Conservation (phyloP, 352 stramenopile species). For the Globisporangium lucens region DNA sequence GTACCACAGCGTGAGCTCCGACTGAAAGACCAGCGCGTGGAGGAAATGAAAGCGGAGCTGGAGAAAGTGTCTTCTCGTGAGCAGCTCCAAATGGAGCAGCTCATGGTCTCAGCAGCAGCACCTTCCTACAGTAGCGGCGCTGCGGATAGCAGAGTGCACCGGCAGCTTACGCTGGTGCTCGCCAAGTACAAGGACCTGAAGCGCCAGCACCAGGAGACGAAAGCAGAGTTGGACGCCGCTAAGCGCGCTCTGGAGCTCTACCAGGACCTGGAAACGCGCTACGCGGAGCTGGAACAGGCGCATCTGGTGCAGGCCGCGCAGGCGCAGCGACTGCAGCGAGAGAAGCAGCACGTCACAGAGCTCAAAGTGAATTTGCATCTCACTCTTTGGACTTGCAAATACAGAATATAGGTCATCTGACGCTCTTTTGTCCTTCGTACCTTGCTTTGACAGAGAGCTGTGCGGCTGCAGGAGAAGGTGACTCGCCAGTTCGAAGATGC, state of each 20-base stretch:
- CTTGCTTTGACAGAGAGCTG: slow-evolving; percentile 37
- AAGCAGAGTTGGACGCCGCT: slow-evolving; percentile 33
- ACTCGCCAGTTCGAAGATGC: slow-evolving; percentile 74
- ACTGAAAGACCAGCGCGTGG: slow-evolving; percentile 41
- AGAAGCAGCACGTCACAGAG: slow-evolving; percentile 47
- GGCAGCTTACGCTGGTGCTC: slow-evolving; percentile 54
- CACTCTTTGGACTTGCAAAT: background rate
- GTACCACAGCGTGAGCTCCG: slow-evolving; percentile 40
- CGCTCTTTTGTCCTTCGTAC: background rate
- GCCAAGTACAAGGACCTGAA: slow-evolving; percentile 72
- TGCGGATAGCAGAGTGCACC: slow-evolving; percentile 22
- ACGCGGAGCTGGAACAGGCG: slow-evolving; percentile 63
- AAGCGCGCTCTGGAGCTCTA: slow-evolving; percentile 27
- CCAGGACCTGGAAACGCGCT: slow-evolving; percentile 43
- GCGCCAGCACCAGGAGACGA: slow-evolving; percentile 27
- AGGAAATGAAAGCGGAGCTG: slow-evolving; percentile 31
- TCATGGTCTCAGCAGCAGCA: slow-evolving; percentile 14
- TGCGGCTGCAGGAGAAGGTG: slow-evolving; percentile 78
- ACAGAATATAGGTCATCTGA: background rate
- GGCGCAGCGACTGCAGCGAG: slow-evolving; percentile 64
- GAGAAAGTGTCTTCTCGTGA: slow-evolving; percentile 35
- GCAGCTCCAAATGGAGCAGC: slow-evolving; percentile 32
- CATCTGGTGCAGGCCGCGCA: slow-evolving; percentile 64
- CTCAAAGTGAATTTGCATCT: slow-evolving; percentile 35
- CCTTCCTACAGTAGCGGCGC: slow-evolving; percentile 14